Conservation (phyloP, 805 yeast genomes). For the Huiozyma sinensis region DNA sequence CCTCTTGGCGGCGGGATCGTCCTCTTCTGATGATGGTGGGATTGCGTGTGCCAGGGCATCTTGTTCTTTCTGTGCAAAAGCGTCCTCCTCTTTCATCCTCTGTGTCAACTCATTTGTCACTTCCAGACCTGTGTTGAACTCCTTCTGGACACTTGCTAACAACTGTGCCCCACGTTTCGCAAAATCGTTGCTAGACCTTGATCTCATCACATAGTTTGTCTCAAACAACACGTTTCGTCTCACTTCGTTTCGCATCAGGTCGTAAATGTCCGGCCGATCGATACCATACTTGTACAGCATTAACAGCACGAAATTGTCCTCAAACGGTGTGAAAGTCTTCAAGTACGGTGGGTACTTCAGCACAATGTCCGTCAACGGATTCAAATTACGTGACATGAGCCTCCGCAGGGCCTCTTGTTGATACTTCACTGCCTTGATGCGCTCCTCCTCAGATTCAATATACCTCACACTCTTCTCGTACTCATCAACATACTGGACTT, state of each 20-base stretch:
- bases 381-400: slow-evolving; percentile 57
- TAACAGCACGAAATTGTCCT: slow-evolving; percentile 77
- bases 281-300: slow-evolving; percentile 74
- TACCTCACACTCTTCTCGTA: slow-evolving; percentile 72
- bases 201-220: slow-evolving; percentile 78
- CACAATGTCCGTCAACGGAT: slow-evolving; percentile 71
- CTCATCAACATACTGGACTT: slow-evolving; percentile 73
- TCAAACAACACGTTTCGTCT: slow-evolving; percentile 67
- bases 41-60: slow-evolving; percentile 13
- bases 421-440: slow-evolving; percentile 46
- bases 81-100: slow-evolving; percentile 23
- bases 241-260: slow-evolving; percentile 63
- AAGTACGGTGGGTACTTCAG: slow-evolving; percentile 65
- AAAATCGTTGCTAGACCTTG: slow-evolving; percentile 67
- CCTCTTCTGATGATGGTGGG: not conserved
- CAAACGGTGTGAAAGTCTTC: slow-evolving; percentile 72
- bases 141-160: slow-evolving; percentile 64
- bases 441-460: slow-evolving; percentile 86
- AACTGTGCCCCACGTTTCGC: slow-evolving; percentile 74
- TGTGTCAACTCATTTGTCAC: slow-evolving; percentile 18
- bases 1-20: slow-evolving; percentile 1
- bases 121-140: slow-evolving; percentile 36
- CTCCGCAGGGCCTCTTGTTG: slow-evolving; percentile 74
- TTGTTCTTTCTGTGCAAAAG: slow-evolving; percentile 15
- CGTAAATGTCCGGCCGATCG: slow-evolving; percentile 70